Percentiles rank a stretch among this genome's conserved stretches.
These are phyloP conservation scores for Solanum dulcamara DNA, from an alignment of 257 asterid genomes.

Conservation along the genomic window DNA sequence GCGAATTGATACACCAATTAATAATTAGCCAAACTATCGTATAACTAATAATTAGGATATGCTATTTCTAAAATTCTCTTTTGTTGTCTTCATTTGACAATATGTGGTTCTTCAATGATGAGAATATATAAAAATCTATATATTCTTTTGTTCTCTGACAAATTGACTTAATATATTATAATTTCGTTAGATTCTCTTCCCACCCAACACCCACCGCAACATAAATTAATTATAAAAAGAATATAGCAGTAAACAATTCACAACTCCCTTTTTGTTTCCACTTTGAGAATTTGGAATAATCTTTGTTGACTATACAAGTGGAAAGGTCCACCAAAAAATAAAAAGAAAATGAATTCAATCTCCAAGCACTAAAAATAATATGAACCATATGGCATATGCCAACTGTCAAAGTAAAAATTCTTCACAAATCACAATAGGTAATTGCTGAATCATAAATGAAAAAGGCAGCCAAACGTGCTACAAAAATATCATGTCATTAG, in stretches of 20 bases:
- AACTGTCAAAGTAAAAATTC: background rate
- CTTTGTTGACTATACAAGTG: background rate
- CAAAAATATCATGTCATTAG: background rate
- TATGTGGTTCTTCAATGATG: background rate
- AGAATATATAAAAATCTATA: background rate
- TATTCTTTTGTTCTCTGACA: background rate
- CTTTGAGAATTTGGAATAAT: background rate
- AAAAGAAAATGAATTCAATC: background rate
- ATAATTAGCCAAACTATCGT: background rate
- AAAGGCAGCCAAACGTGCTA: background rate
- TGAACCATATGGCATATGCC: no score
- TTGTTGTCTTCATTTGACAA: background rate
- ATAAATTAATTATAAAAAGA: background rate
- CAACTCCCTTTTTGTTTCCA: background rate
- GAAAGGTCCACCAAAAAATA: background rate
- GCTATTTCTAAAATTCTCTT: background rate
- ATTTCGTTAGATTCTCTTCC: background rate
- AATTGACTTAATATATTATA: background rate
- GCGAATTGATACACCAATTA: background rate
- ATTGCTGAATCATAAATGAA: background rate
- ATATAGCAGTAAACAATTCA: background rate
- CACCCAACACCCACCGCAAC: background rate
- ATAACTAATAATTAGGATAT: background rate
- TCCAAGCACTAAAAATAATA: background rate
- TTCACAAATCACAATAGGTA: background rate